Conservation (phyloP, 306 rosid genomes). For the cucumber (Cucumis sativus) region Cucumber_9930_V3 NC_026657.2:10000501-10001000, state of each 20-base stretch:
- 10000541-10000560: constrained; percentile 86
- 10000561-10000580: constrained; percentile 58
- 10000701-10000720: constrained; percentile 87
- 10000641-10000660: constrained; percentile 98
- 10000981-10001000: constrained; percentile 56
- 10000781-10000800: not conserved
- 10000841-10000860: constrained; percentile 96
- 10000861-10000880: constrained; percentile 90
- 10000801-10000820: not conserved
- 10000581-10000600: constrained; percentile 69
- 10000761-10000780: not conserved
- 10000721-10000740: constrained; percentile 99
- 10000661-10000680: constrained; percentile 96
- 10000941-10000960: constrained; percentile 94
- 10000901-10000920: constrained; percentile 94
- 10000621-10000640: constrained; percentile 94
- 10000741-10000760: constrained; percentile 96
- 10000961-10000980: constrained; percentile 89
- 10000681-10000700: constrained; percentile 76
- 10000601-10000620: constrained; percentile 68
- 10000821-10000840: constrained; percentile 27
- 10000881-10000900: constrained; percentile 95
- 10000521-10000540: constrained; percentile 79
- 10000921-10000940: constrained; percentile 94
- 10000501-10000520: constrained; percentile 98